Evolutionary conservation across 768 basidiomycete species (phyloP), one percentile per base, ranked within the genome.

Genomic region (Suillus alpinus): DNA sequence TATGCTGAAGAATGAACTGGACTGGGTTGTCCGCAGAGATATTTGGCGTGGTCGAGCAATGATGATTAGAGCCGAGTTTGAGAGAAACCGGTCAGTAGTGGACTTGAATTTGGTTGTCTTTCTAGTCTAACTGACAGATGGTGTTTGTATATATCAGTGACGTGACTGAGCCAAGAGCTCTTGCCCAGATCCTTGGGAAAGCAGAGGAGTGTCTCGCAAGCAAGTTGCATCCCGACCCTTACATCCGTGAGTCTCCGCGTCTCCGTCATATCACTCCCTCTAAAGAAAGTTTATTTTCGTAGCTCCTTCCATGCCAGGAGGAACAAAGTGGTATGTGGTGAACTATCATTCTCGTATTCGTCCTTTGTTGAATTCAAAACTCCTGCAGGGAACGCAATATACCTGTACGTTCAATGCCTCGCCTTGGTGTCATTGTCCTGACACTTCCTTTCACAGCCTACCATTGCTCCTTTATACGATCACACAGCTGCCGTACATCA

Each of bases 41-140:
- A 70, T 93, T 1, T 98, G 94, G 94, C 84, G 95, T 62, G 82
- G 80, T 59, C 84, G 89, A 74, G 95, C 95, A 13, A 75, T 95
- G 67, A 79, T 88, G 73, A 92, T 98, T 65, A 80, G 96, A 63
- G 95, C 95, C 62, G 85, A 93, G 73, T 98, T 98, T 72, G 96
- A 98, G 79, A 78, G 82, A 66, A 94, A 98, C 82, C 85, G 94
- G 93, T 92, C 72, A 56, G 72, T 62, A 49, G 20, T 23, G 10
- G 14, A 36, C 61, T 83, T 78, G 56, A 16, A 58, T 12, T 18
- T 49, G 13, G 31, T 16, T 6, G 32, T 23, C 32, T 26, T 26
- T 32, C 16, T 12, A 5, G 23, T 39, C 53, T 55, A 39, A 55
- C 53, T 29, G 23, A 6, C 36, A 55, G 16, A 39, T 18, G 36